phyloP scores from a whole-genome alignment of 345 rosid species.

The Eucalyptus caleyi region DNA sequence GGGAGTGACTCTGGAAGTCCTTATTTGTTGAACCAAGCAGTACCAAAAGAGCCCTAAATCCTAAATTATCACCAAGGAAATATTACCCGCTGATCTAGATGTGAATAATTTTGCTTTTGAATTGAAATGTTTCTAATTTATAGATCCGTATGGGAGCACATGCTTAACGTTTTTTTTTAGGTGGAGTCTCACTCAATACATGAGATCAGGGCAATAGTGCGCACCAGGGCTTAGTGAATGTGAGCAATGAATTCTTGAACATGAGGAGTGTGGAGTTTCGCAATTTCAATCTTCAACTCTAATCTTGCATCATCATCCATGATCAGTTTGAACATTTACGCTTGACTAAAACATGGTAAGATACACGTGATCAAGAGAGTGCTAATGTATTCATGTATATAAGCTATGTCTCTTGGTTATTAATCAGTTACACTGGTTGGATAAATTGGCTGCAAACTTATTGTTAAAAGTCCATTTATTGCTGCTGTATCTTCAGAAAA shows the following conservation, averaged over 20 bases:
- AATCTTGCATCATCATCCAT: background rate
- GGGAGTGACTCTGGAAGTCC: background rate
- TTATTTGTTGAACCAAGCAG: background rate
- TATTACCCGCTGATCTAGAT: background rate
- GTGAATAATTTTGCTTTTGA: background rate
- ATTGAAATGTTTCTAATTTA: background rate
- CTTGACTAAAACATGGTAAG: background rate
- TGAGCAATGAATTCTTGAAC: background rate
- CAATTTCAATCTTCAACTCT: background rate
- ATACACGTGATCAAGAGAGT: background rate
- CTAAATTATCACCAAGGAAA: background rate
- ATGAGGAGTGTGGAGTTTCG: background rate
- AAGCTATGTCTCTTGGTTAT: background rate
- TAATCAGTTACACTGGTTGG: background rate
- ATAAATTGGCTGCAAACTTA: background rate
- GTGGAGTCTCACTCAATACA: background rate
- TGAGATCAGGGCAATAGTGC: background rate
- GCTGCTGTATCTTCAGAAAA: background rate
- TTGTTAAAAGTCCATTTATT: background rate
- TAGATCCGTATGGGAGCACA: background rate
- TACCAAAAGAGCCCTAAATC: background rate
- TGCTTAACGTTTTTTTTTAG: background rate
- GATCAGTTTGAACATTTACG: background rate
- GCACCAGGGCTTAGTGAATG: background rate
- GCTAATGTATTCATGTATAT: background rate